Conservation (phyloP, 2,329 filamentous ascomycete genomes). For the Elsinoe perseae region DNA sequence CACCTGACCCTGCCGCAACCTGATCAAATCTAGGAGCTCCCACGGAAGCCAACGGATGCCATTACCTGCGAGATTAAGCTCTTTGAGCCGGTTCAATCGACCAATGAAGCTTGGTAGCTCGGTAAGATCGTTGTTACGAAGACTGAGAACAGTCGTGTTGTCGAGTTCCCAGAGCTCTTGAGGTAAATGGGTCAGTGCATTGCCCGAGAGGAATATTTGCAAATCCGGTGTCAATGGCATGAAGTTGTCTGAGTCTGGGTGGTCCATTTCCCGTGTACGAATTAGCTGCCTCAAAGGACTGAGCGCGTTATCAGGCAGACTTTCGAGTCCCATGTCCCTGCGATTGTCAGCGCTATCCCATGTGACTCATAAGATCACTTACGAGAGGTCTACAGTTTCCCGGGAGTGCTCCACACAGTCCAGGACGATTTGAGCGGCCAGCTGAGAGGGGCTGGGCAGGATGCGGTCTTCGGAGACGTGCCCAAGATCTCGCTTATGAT, state of each 20-base stretch:
- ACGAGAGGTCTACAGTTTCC: conserved; percentile 57
- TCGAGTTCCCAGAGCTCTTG: conserved; percentile 54
- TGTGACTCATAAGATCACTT: conserved; percentile 26
- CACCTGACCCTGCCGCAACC: conserved; percentile 36
- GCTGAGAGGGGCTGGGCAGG: conserved; percentile 16
- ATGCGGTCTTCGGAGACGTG: background rate
- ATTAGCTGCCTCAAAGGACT: conserved; percentile 43
- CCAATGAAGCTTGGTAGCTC: conserved; percentile 55
- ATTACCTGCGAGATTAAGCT: conserved; percentile 62
- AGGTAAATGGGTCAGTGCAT: conserved; percentile 51
- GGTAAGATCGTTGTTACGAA: conserved; percentile 55
- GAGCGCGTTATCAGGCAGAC: conserved; percentile 51
- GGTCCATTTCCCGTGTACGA: conserved; percentile 23
- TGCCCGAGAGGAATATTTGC: conserved; percentile 55
- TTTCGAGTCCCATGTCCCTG: conserved; percentile 39
- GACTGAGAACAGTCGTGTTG: conserved; percentile 55
- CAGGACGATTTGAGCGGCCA: conserved; percentile 24
- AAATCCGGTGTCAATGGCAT: conserved; percentile 52
- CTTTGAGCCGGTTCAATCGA: conserved; percentile 50
- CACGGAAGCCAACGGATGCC: conserved; percentile 52
- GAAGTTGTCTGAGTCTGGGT: conserved; percentile 44
- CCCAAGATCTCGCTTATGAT: too few relatives aligned
- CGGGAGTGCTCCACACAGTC: conserved; percentile 45
- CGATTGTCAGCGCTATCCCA: background rate
- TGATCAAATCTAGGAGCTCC: conserved; percentile 53